These are phyloP conservation scores for Alternaria triticina DNA, from an alignment of 2,329 filamentous ascomycete genomes.

Conservation along the genomic window DNA sequence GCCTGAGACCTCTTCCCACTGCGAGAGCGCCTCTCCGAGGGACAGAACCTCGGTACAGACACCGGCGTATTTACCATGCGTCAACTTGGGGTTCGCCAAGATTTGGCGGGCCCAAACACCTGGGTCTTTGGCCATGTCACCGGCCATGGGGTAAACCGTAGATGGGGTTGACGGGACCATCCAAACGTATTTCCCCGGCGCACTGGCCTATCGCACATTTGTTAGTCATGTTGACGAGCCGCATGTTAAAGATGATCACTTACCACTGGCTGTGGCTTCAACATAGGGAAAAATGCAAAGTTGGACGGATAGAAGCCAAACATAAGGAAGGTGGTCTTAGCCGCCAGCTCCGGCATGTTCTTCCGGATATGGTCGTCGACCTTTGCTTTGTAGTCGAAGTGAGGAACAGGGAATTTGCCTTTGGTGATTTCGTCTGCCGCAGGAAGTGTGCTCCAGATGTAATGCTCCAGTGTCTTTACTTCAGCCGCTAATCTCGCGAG, in stretches of 20 bases:
- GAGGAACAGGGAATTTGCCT: conserved; percentile 44
- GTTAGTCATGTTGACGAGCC: background rate
- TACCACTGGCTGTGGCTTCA: conserved; percentile 16
- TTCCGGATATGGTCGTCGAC: conserved; percentile 49
- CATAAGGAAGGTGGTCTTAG: conserved; percentile 23
- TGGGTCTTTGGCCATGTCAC: conserved; percentile 6
- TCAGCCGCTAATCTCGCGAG: conserved; percentile 48
- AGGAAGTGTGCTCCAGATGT: conserved; percentile 54
- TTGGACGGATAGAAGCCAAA: conserved; percentile 25
- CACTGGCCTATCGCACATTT: background rate
- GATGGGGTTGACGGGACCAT: conserved; percentile 1
- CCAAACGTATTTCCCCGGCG: conserved; percentile 1
- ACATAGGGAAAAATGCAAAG: conserved; percentile 13
- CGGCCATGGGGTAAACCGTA: conserved; percentile 3
- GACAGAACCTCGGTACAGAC: conserved; percentile 2
- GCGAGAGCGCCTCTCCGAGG: background rate
- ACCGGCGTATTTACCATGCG: conserved; percentile 4
- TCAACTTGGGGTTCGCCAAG: conserved; percentile 1
- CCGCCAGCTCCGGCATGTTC: conserved; percentile 26
- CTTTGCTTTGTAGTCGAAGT: conserved; percentile 50
- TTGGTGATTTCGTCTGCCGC: conserved; percentile 31
- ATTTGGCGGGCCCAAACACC: conserved; percentile 10
- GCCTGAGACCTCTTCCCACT: background rate
- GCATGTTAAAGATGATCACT: background rate
- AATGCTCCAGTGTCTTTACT: conserved; percentile 49